Evolutionary conservation across 2,329 filamentous ascomycete species (phyloP), one percentile per base, ranked within the genome.

Genomic region (Pseudopyricularia cyperi): DNA sequence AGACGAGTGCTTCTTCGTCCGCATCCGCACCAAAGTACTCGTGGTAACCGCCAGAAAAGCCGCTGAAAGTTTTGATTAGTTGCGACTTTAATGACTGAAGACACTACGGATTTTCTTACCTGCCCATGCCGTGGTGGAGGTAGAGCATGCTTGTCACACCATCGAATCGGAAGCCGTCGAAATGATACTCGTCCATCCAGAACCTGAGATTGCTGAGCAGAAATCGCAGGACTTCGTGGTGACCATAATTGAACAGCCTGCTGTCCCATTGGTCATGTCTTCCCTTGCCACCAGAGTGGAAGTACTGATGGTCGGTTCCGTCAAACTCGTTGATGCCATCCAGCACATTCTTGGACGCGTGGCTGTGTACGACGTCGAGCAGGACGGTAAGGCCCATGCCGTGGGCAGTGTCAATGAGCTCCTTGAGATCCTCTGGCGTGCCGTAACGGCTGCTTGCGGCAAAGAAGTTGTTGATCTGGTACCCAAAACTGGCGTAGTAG

Each of bases 81-180:
- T 24, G 4, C 6, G 15, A 17, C 19, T n/a, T 35, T 22, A 12
- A 26, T 2, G 19, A 33, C 28, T n/a, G 5, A 17, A 22, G 7
- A 17, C 14, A 19, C 44, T 24, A 47, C 32, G 19, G 35, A 14
- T 52, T 39, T 39, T 70, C 87, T 76, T 73, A 93, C 82, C 90
- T 94, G 74, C 93, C 93, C 68, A 98, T 95, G 47, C 93, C 93
- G 64, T 98, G 93, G 64, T 98, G 93, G 15, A 74, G 72, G 67
- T 98, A 98, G 53, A 98, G 83, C 89, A 98, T 98, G 70, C 90
- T 96, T 1, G 93, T 98, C 51, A 98, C 93, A 57, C 93, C 93
- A 60, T 98, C 93, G 61, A 98, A 98, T 42, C 93, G 82, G 77
- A 97, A 98, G 24, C 93, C 93, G 63, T 98, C 93, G 63, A 98